Percentiles rank a stretch among this genome's conserved stretches.
Evolutionary conservation across 2,329 filamentous ascomycete species (phyloP).

Genomic region (Podosphaera fusca): DNA sequence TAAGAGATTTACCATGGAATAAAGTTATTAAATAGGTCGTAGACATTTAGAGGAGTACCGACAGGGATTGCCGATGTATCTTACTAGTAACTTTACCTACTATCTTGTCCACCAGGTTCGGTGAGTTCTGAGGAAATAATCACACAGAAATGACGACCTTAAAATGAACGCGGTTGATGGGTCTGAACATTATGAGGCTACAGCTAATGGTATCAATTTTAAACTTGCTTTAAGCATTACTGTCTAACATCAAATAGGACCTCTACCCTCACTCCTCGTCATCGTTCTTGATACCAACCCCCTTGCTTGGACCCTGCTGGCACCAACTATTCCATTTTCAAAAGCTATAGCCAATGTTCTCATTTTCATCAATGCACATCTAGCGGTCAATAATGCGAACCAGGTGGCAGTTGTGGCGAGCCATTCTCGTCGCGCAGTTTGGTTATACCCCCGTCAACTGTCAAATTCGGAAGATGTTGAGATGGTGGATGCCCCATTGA

Average conservation of each 20-base stretch:
- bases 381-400: slow-evolving; percentile 83
- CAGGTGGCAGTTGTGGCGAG: slow-evolving; percentile 80
- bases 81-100: no score
- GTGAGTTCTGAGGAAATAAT: no score
- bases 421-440: slow-evolving; percentile 65
- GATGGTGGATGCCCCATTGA: slow-evolving; percentile 26
- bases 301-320: slow-evolving; percentile 68
- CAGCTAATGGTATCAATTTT: slow-evolving; percentile 20
- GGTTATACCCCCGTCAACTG: slow-evolving; percentile 52
- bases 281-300: slow-evolving; percentile 93
- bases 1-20: no score
- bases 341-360: slow-evolving; percentile 73
- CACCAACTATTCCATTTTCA: slow-evolving; percentile 52
- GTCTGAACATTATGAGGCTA: slow-evolving; percentile 28
- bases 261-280: slow-evolving; percentile 60
- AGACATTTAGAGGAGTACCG: background rate
- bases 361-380: slow-evolving; percentile 89
- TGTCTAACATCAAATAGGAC: slow-evolving; percentile 17
- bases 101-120: no score
- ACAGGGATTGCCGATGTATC: no score
- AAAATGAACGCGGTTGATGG: slow-evolving; percentile 45
- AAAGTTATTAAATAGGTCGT: slow-evolving; percentile 6
- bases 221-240: background rate
- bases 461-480: slow-evolving; percentile 26
- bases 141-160: no score